These are phyloP conservation scores for Farysia itapuensis DNA, from an alignment of 1,284 basidiomycete species.

Conservation along the genomic window DNA sequence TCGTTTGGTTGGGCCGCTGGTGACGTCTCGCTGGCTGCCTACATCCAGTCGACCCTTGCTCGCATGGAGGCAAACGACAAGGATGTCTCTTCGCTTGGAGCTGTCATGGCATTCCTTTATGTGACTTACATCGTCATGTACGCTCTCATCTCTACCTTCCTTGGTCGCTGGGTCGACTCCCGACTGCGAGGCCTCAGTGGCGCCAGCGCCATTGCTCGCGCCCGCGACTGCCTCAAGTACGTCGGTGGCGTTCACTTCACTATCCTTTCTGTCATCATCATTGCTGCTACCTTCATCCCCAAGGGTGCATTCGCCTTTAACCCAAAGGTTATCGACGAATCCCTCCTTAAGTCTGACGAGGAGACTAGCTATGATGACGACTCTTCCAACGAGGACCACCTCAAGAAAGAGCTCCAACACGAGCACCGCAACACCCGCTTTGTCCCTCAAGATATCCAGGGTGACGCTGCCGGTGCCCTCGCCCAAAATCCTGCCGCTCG, in stretches of 20 bases:
- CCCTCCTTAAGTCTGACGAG: slow-evolving; percentile 34
- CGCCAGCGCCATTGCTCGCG: slow-evolving; percentile 30
- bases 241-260: slow-evolving; percentile 60
- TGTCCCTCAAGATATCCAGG: slow-evolving; percentile 25
- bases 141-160: slow-evolving; percentile 58
- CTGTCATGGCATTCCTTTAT: slow-evolving; percentile 60
- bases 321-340: slow-evolving; percentile 54
- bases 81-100: slow-evolving; percentile 59
- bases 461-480: slow-evolving; percentile 29
- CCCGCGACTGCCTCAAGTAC: slow-evolving; percentile 46
- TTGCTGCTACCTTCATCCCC: slow-evolving; percentile 59
- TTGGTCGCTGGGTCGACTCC: slow-evolving; percentile 60
- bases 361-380: slow-evolving; percentile 15
- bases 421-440: too few species aligned
- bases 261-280: slow-evolving; percentile 57
- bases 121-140: slow-evolving; percentile 51
- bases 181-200: slow-evolving; percentile 17
- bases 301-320: slow-evolving; percentile 58
- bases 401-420: slow-evolving; percentile 34
- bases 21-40: slow-evolving; percentile 61
- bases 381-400: slow-evolving; percentile 15
- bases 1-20: slow-evolving; percentile 61
- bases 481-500: slow-evolving; percentile 36
- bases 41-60: slow-evolving; percentile 60
- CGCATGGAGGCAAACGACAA: slow-evolving; percentile 54